Evolutionary conservation across 805 yeast species (phyloP).

Genomic region (Pichia exigua): DNA sequence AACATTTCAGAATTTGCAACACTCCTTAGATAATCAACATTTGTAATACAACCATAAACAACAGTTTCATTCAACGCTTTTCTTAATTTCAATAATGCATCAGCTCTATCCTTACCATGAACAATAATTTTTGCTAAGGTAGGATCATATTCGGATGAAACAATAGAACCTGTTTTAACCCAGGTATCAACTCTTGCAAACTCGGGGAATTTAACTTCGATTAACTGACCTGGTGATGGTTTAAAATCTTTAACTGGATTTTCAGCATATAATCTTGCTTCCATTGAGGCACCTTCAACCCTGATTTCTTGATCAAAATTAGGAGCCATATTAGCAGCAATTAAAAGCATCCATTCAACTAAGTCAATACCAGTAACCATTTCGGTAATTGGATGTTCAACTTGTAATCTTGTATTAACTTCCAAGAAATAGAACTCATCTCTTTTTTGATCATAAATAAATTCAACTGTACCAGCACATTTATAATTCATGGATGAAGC

Average conservation of each 20-base stretch:
- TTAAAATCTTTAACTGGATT: slow-evolving; percentile 91
- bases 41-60: slow-evolving; percentile 82
- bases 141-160: slow-evolving; percentile 94
- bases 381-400: slow-evolving; percentile 96
- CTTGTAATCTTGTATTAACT: slow-evolving; percentile 94
- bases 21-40: slow-evolving; percentile 80
- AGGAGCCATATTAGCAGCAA: slow-evolving; percentile 87
- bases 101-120: slow-evolving; percentile 81
- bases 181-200: slow-evolving; percentile 95
- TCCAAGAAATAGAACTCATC: slow-evolving; percentile 92
- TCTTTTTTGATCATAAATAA: slow-evolving; percentile 76
- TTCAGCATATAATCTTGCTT: slow-evolving; percentile 93
- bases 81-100: slow-evolving; percentile 70
- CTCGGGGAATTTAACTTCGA: slow-evolving; percentile 75
- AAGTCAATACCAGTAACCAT: slow-evolving; percentile 89
- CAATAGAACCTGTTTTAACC: slow-evolving; percentile 80
- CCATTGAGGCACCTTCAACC: slow-evolving; percentile 87
- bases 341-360: slow-evolving; percentile 93
- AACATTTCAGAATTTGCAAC: slow-evolving; percentile 83
- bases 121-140: slow-evolving; percentile 94
- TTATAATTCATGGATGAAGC: slow-evolving; percentile 81
- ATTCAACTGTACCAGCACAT: slow-evolving; percentile 97
- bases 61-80: slow-evolving; percentile 80
- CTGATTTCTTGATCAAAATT: slow-evolving; percentile 54
- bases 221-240: slow-evolving; percentile 94